Percentiles rank a stretch among this genome's conserved stretches.
phyloP scores from a whole-genome alignment of 805 yeast genomes.

The Debaryomyces hansenii region DNA sequence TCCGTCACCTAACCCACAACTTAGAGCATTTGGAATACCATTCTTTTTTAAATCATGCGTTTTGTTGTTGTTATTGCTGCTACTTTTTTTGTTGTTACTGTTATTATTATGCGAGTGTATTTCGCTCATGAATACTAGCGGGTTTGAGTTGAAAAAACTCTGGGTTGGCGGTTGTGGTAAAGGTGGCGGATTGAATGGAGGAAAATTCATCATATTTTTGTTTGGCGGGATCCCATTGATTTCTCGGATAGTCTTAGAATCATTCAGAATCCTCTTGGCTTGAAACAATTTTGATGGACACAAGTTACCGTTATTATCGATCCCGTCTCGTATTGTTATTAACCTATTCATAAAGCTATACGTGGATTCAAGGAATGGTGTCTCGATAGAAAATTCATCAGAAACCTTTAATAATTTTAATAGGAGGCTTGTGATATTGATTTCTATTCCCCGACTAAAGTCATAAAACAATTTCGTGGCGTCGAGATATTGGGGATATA shows the following conservation, averaged over 20 bases:
- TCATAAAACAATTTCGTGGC: slow-evolving; percentile 12
- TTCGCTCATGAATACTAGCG: slow-evolving; percentile 8
- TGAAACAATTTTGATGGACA: slow-evolving; percentile 14
- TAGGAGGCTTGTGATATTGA: slow-evolving; percentile 3
- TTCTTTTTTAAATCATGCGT: no score
- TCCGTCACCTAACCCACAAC: no score
- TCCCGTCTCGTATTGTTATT: slow-evolving; percentile 9
- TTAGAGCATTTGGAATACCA: no score
- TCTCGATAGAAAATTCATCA: neutral
- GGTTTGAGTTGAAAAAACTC: neutral
- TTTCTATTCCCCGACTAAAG: slow-evolving; percentile 11
- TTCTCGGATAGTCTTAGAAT: slow-evolving; percentile 8
- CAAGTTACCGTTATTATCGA: slow-evolving; percentile 2
- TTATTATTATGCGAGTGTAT: neutral
- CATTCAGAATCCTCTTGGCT: slow-evolving; percentile 8
- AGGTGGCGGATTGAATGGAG: slow-evolving; percentile 23
- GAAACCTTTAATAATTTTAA: slow-evolving; percentile 8
- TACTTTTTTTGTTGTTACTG: neutral
- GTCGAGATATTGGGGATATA: slow-evolving; percentile 11
- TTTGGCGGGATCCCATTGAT: slow-evolving; percentile 20
- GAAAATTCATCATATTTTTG: slow-evolving; percentile 24
- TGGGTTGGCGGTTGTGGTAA: slow-evolving; percentile 14
- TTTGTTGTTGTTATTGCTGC: no score
- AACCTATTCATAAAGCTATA: slow-evolving; percentile 10
- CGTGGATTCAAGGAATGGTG: slow-evolving; percentile 14